Percentiles rank a stretch among this genome's conserved stretches.
These are phyloP conservation scores for Cercospora berteroae DNA, from an alignment of 2,329 filamentous ascomycete species.

Conservation along the genomic window DNA sequence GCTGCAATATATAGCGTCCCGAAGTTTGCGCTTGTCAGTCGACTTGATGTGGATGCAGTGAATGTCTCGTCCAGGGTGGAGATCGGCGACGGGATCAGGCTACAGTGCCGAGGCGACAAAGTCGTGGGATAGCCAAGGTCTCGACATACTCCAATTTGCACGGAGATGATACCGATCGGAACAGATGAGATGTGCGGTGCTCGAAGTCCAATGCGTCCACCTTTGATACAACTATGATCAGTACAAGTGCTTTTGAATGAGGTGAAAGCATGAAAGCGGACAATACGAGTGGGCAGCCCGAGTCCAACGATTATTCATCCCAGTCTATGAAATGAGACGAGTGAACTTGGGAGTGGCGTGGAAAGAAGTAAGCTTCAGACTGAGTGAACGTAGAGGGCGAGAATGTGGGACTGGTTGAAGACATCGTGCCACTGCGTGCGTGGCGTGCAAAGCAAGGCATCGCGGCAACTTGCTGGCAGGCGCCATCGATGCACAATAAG, in stretches of 20 bases:
- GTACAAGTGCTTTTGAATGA: background rate
- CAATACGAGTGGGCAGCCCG: background rate
- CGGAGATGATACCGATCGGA: background rate
- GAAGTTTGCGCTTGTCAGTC: background rate
- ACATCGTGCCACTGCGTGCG: too few species aligned
- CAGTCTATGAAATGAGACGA: background rate
- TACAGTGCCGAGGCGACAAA: background rate
- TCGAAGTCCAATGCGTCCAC: background rate
- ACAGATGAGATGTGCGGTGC: background rate
- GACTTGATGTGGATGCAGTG: background rate
- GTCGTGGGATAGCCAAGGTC: conserved; percentile 1
- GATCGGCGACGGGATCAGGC: background rate
- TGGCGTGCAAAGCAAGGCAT: background rate
- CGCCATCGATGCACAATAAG: background rate
- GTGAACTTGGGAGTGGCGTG: background rate
- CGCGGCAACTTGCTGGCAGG: background rate
- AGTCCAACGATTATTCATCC: background rate
- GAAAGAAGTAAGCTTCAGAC: background rate
- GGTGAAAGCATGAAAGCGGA: background rate
- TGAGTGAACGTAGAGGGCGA: background rate
- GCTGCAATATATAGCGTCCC: background rate
- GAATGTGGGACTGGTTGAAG: background rate
- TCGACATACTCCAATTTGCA: background rate
- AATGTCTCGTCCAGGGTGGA: background rate
- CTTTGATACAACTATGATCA: background rate